Base-by-base conservation (phyloP, 805 yeast species). In the Starmera dryadoides region DNA sequence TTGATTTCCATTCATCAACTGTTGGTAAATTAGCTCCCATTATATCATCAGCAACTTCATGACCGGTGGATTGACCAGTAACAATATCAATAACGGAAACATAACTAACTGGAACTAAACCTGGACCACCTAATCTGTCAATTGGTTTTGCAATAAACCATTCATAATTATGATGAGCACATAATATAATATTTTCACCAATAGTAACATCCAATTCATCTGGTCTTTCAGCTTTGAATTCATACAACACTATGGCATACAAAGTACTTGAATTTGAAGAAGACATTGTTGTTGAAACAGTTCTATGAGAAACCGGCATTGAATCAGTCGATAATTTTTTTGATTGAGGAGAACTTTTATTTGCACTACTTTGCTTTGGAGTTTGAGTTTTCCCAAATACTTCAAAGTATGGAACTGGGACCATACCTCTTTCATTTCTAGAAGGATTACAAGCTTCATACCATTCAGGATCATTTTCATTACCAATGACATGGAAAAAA, bases 81-180 rank as follows among this genome's bases (percentile, higher is more conserved):
- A 78, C 67, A 42, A 88, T 72, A 59, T 93, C 95, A 31, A 91
- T 77, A 29, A 91, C 73, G 54, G 87, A 86, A 19, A 93, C 93
- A 53, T 85, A 93, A 16, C 86, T 76, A 5, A 86, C 89, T 0
- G 99, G 98, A 7, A 93, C 94, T 34, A 93, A 69, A 1, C 99
- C 98, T 0, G 98, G 98, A 1, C 97, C 98, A 20, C 98, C 98
- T 30, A 93, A 68, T 39, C 97, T 70, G 43, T 91, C 94, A 33
- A 93, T 85, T 12, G 96, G 96, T 59, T 93, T 93, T 5, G 97
- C 98, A 43, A 93, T 93, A 52, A 88, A 89, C 99, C 99, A 93
- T 63, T 94, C 99, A 47, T 71, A 84, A 40, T 87, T 88, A 56
- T 91, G 95, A 61, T 91, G 97, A 2, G 99, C 99, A 62, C 96